Evolutionary conservation across 306 rosid species (phyloP).

Genomic region (Malus orientalis): DNA sequence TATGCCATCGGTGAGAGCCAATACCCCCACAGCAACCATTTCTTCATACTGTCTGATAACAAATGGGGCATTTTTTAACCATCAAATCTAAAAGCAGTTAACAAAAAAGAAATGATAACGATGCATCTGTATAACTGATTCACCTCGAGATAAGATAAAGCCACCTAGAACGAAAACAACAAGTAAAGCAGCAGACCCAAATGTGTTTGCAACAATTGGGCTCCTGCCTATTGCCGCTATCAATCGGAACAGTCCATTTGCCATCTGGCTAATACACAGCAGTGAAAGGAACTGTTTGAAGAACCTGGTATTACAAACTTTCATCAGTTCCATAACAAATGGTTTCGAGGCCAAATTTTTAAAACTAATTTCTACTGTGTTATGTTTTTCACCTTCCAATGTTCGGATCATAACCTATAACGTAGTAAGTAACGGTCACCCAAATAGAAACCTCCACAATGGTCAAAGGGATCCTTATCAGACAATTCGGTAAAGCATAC

Average conservation of each 20-base stretch:
- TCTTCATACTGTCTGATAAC: conserved; percentile 46
- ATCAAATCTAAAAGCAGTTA: background rate
- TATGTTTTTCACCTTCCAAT: conserved; percentile 22
- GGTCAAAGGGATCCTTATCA: conserved; percentile 34
- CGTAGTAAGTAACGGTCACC: conserved; percentile 38
- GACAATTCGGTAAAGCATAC: conserved; percentile 32
- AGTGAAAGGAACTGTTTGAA: conserved; percentile 31
- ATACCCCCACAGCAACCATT: conserved; percentile 78
- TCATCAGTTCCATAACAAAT: background rate
- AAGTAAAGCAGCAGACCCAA: conserved; percentile 37
- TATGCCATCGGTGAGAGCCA: conserved; percentile 80
- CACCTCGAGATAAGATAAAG: conserved; percentile 37
- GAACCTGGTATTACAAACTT: conserved; percentile 23
- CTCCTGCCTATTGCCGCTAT: conserved; percentile 32
- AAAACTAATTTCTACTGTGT: background rate
- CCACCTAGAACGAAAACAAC: conserved; percentile 34
- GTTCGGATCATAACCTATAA: conserved; percentile 37
- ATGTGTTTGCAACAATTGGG: conserved; percentile 33
- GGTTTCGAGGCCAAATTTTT: background rate
- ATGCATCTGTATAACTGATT: background rate
- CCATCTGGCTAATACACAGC: conserved; percentile 32
- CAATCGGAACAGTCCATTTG: conserved; percentile 36
- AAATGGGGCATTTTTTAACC: background rate
- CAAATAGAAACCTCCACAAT: conserved; percentile 35
- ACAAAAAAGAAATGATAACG: background rate